Base-by-base conservation (phyloP, 441 rosid species). In the Corymbia citriodora region DNA sequence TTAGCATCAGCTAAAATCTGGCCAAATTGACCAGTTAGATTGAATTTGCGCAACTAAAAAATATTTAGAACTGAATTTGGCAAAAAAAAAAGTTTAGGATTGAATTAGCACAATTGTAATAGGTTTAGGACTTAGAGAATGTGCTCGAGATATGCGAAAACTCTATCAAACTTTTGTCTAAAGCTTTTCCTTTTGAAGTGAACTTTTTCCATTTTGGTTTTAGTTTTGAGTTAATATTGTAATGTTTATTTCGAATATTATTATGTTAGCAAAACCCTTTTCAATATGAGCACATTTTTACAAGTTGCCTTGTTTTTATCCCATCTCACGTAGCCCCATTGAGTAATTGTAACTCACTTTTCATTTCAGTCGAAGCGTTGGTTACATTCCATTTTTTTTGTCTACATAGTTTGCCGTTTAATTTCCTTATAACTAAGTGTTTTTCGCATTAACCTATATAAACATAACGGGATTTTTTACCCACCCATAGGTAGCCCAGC, bases 11-110 rank as follows among this genome's bases (percentile, higher is more conserved):
- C 1, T 59, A 4, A 13, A 59, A 0, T 1, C 5, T 0, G 7
- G 1, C n/a, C 14, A 59, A 59, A 59, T 59, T 59, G 7, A 0
- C 25, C 7, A 0, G 0, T 9, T 23, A 0, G 0, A 5, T 13
- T 57, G 7, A 57, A 52, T 52, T 52, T 16, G 6, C 6, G 5
- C 9, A 13, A 52, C 5, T 15, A 13, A 4, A 52, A 52, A 52
- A 52, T 52, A 8, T 13, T 52, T 52, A 52, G 1, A 1, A 52
- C 2, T 52, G 6, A 52, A 25, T 4, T 25, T 25, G 0, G 21
- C 25, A 2, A 10, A 59, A 23, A 57, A 57, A 57, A 36, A 36
- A 36, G 21, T 3, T 57, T 57, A 57, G 0, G 9, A 5, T 5
- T 72, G 0, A 33, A 10, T 2, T 23, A 1, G 4, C 63, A 0